phyloP scores from a whole-genome alignment of 306 rosid genomes.

The Castanea mollissima region DNA sequence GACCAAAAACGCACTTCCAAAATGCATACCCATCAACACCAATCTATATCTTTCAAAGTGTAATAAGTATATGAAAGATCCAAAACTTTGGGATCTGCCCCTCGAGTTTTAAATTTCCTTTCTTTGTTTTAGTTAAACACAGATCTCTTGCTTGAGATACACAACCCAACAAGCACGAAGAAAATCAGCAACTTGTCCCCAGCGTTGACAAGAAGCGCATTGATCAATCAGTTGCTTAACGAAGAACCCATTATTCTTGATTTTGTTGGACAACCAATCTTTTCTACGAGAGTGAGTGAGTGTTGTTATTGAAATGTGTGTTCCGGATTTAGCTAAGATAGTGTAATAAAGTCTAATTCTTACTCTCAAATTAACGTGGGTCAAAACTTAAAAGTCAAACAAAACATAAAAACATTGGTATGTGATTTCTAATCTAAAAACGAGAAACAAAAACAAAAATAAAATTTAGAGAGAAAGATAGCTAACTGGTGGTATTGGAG shows the following conservation, averaged over 20 bases:
- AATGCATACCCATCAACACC: not conserved
- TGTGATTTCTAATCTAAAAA: too few species aligned
- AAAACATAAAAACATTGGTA: too few species aligned
- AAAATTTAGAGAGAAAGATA: not conserved
- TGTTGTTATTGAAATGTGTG: not conserved
- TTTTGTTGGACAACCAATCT: not conserved
- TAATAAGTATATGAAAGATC: not conserved
- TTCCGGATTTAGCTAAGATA: not conserved
- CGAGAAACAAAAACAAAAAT: not conserved
- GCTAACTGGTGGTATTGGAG: constrained; percentile 61
- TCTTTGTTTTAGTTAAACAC: not conserved
- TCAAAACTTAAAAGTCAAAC: not conserved
- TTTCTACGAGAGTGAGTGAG: not conserved
- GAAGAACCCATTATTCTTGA: not conserved
- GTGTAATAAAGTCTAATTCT: not conserved
- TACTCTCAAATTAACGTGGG: not conserved
- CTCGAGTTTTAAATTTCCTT: too few species aligned
- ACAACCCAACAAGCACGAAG: not conserved
- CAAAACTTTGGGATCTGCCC: not conserved
- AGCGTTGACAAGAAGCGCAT: not conserved
- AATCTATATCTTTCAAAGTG: not conserved
- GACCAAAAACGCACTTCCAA: not conserved
- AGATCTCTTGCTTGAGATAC: constrained; percentile 2
- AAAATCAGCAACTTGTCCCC: not conserved
- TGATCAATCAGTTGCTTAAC: not conserved